Base-by-base conservation (phyloP, 2,329 filamentous ascomycete genomes). In the Fusarium stilboides region DNA sequence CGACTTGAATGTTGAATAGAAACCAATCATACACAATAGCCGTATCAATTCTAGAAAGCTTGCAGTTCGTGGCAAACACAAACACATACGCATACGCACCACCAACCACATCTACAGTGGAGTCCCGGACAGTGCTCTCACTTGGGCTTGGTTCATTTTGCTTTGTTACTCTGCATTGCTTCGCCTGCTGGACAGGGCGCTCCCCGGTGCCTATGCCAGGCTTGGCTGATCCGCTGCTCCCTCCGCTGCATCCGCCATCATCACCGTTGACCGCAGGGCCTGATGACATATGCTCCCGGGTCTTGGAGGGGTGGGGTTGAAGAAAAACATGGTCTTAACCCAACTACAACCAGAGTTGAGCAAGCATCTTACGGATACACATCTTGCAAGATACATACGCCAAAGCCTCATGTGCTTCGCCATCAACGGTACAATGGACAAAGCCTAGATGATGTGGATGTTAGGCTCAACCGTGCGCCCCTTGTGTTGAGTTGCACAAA, bases 361-460 rank as follows among this genome's bases (percentile, higher is more conserved):
- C 37, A 20, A 65, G 39, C 45, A 53, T 44, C 64, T 51, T 54
- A 44, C 34, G 12, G 37, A 45, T 47, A 52, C 65, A 65, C 42
- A 65, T 56, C 61, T 52, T 65, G 50, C 28, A 31, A 31, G 10
- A 13, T 31, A 40, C 62, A 37, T 54, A 64, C 58, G 43, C 56
- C 57, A 73, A 61, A 65, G 51, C 61, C 62, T 59, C 61, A 53
- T 61, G 61, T 59, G 65, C 59, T 72, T 62, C 59, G 62, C 69
- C 66, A 62, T 65, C 37, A 59, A 53, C 59, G 39, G 60, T 62
- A 47, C 50, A 55, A 60, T 43, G 45, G 49, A 47, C 37, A 58
- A 50, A 50, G 57, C 57, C 59, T 63, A 43, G 36, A 12, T 56
- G 43, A 64, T 57, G 44, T 63, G 58, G 44, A 37, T 36, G 40